A percentile compares a stretch with the other conserved stretches of the same genome.
Conservation (phyloP, 2,329 filamentous ascomycete species). For the Sporothrix variecibatus region DNA sequence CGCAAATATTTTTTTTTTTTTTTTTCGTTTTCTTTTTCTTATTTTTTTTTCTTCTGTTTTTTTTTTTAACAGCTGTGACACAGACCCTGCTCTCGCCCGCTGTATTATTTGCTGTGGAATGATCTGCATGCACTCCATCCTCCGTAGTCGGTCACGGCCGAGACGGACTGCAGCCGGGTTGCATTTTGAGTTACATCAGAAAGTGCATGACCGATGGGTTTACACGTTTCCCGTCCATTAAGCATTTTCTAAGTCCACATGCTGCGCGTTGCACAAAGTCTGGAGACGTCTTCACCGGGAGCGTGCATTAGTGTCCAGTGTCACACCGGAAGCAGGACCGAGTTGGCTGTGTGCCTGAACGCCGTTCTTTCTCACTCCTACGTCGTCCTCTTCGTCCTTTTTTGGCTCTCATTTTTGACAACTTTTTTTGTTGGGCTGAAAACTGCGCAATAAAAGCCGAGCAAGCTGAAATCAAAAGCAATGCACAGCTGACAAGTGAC, state of each 20-base stretch:
- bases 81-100: background rate
- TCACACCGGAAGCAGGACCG: background rate
- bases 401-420: background rate
- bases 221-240: background rate
- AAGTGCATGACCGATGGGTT: background rate
- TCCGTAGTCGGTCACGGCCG: background rate
- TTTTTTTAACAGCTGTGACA: background rate
- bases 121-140: background rate
- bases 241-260: background rate
- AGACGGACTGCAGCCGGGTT: background rate
- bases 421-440: background rate
- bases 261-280: background rate
- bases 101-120: background rate
- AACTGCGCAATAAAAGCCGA: background rate
- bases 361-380: background rate
- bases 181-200: background rate
- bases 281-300: background rate
- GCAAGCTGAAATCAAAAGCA: background rate
- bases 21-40: background rate
- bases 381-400: no score
- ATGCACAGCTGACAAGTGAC: background rate
- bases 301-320: background rate
- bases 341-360: background rate
- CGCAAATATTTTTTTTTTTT: no score
- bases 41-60: background rate